Evolutionary conservation across 148 eudicot species (phyloP), one percentile per base, ranked within the genome.

Genomic region (Amaranthus hypochondriacus): DNA sequence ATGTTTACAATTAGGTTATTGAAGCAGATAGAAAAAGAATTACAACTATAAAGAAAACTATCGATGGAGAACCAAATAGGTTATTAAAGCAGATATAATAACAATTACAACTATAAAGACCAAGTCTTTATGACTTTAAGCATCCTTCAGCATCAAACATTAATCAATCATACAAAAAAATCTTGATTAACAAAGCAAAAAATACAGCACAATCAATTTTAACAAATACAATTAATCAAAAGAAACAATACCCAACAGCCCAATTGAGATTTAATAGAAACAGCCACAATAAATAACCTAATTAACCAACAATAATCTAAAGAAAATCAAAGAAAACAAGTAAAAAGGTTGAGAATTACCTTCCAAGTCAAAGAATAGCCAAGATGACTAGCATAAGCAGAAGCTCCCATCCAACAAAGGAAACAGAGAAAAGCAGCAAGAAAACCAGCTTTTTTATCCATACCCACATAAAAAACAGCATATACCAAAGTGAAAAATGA

Each of bases 361-460:
- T 86, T 89, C 90, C 92, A 89, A 81, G 89, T 84, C 21, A 86
- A n/a, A 74, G 88, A 81, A 63, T 56, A 84, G 7, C 88, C 92
- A 60, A 86, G 81, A 51, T 49, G 52, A 8, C 39, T 63, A 53
- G 86, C 81, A 74, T 79, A 71, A 56, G 78, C 66, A 75, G 79
- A 81, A 59, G 87, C 86, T 6, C 79, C 86, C 61, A 84, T 73
- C 89, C 87, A 86, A 68, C 88, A 86, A n/a, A 74, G 55, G 50
- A 86, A 83, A 75, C 88, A 86, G 7, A 89, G 71, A 7, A 89
- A 2, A 78, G 88, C 92, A 73, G 82, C 89, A 52, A 89, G 65
- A 61, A 77, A 73, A 55, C 92, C 92, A 75, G 92, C 86, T 82
- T 86, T 89, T 63, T 75, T 80, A 68, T 89, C 92, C 87, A 85